Base-by-base conservation (phyloP, 2,329 filamentous ascomycete species). In the Aureobasidium pullulans region DNA sequence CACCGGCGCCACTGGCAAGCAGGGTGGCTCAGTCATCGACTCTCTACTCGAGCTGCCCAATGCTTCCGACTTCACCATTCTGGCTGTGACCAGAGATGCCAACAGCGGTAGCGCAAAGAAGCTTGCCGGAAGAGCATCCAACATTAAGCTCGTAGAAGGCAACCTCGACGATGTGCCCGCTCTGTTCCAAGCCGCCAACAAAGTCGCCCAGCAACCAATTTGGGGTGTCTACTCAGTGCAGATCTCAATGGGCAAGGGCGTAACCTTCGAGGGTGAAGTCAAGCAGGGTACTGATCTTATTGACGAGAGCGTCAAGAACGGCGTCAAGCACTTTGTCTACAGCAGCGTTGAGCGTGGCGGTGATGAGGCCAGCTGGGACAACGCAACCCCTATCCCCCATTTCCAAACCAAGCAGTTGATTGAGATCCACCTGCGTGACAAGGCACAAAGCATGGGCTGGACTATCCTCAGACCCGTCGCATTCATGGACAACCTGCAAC, bases 321-420 rank as follows among this genome's bases (percentile, higher is more conserved):
- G 76, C 10, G 82, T 88, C 46, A 76, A 77, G 62, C 79, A 84
- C 66, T 86, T 88, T 64, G 80, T 88, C 37, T 88, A 86, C 71
- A 80, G 77, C 53, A 82, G 79, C 56, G 82, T 86, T 29, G 85
- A 88, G 64, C 81, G 85, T 31, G 83, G 84, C 44, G 84, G 84
- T 47, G 68, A 69, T 40, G 77, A 81, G 40, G 75, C 74, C 16
- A 80, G 78, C 56, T 79, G 79, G 70, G 75, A 79, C 13, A 80
- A 78, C 63, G 72, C 77, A 1, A 86, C 84, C 1, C 69, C 76
- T 0, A 77, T 87, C 49, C 80, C 82, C 0, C 84, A 88, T 69
- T 88, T 70, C 61, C 60, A 63, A 42, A 66, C 64, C 64, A 88
- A 88, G 70, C 76, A 83, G 62, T 70, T 78, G 9, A 84, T 88